Evolutionary conservation across 2,329 filamentous ascomycete genomes (phyloP).

Genomic region (Xylariaceae sp.): DNA sequence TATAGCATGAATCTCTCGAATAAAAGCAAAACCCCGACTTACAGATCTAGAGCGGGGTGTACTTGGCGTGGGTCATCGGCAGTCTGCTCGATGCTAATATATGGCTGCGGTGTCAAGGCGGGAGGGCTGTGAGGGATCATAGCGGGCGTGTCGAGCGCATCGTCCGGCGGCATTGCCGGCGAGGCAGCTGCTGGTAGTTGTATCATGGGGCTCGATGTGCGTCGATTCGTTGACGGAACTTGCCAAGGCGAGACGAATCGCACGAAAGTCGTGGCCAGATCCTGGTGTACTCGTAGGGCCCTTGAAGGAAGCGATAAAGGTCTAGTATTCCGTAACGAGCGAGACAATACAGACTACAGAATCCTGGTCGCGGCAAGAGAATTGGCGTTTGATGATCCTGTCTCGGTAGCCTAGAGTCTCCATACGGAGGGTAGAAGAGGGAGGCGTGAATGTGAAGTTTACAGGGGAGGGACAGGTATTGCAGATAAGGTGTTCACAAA

Average conservation of each 20-base stretch:
- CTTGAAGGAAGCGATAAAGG: too few species aligned
- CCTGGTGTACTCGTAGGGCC: too few species aligned
- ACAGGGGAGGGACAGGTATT: not conserved
- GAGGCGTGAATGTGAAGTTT: not conserved
- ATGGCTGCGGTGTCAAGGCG: slow-evolving; percentile 36
- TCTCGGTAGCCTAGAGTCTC: too few species aligned
- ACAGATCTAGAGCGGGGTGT: slow-evolving; percentile 40
- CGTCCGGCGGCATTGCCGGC: slow-evolving; percentile 7
- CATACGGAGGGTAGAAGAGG: not conserved
- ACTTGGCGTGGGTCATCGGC: slow-evolving; percentile 34
- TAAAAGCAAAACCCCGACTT: slow-evolving; percentile 28
- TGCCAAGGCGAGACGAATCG: slow-evolving; percentile 3
- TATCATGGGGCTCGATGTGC: slow-evolving; percentile 21
- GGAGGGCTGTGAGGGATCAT: slow-evolving; percentile 25
- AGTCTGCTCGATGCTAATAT: slow-evolving; percentile 37
- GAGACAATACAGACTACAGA: too few species aligned
- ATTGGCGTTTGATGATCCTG: too few species aligned
- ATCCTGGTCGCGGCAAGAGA: too few species aligned
- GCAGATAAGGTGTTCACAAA: not conserved
- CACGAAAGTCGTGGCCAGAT: not conserved
- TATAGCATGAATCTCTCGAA: not conserved
- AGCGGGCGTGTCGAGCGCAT: slow-evolving; percentile 4
- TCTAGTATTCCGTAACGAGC: too few species aligned
- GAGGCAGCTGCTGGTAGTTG: slow-evolving; percentile 19
- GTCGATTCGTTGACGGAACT: not conserved